A percentile compares a stretch with the other conserved stretches of the same genome.
phyloP scores from a whole-genome alignment of 2,329 filamentous ascomycete species.

The Parasarocladium wereldwijsianum region DNA sequence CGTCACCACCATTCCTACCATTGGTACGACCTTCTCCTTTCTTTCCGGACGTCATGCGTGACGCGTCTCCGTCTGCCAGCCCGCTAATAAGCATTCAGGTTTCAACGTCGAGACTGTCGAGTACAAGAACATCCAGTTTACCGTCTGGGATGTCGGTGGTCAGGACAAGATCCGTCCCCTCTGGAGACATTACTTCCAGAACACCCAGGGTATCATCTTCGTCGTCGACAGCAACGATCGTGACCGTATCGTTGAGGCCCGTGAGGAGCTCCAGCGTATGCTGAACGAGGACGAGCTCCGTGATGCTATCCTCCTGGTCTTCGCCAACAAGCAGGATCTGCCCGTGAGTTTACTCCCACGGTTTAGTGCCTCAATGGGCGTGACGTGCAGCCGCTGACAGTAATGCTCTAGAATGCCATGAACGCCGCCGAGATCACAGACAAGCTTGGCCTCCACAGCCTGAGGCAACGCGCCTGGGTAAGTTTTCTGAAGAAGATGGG shows the following conservation, averaged over 20 bases:
- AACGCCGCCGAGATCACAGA: constrained; percentile 99
- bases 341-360: constrained; percentile 47
- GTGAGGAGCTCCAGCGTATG: constrained; percentile 94
- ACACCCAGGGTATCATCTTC: constrained; percentile 99
- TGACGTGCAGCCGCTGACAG: constrained; percentile 3
- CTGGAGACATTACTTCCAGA: constrained; percentile 99
- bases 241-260: constrained; percentile 92
- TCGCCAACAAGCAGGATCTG: constrained; percentile 99
- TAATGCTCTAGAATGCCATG: constrained; percentile 72
- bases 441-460: constrained; percentile 97
- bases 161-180: constrained; percentile 99
- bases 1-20: constrained; percentile 97
- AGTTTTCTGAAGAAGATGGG: too few relatives aligned
- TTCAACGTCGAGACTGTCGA: constrained; percentile 99
- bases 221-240: constrained; percentile 98
- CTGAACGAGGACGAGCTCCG: constrained; percentile 98
- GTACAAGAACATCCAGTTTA: constrained; percentile 99
- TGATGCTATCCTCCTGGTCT: constrained; percentile 91
- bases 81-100: constrained; percentile 32
- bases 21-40: constrained; percentile 46
- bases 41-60: constrained; percentile 1
- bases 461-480: constrained; percentile 99
- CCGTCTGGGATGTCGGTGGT: constrained; percentile 99
- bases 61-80: constrained; percentile 1
- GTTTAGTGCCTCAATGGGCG: constrained; percentile 8